These are phyloP conservation scores for Fusarium longipes DNA, from an alignment of 2,329 filamentous ascomycete genomes.

Conservation along the genomic window DNA sequence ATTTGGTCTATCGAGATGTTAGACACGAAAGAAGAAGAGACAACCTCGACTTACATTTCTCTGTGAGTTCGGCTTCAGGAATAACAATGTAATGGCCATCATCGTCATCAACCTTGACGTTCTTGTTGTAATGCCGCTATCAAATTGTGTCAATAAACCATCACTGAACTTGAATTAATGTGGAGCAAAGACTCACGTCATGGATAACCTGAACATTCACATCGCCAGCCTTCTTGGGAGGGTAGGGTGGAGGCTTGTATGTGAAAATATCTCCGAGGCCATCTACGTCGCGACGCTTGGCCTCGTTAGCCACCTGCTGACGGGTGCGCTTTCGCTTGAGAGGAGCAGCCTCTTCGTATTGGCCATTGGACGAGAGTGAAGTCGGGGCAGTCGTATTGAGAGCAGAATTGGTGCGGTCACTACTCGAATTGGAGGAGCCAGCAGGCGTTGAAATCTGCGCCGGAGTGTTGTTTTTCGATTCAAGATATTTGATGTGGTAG, in stretches of 20 bases:
- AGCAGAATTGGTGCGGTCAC: slow-evolving; percentile 82
- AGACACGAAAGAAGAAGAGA: neutral
- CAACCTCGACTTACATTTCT: slow-evolving; percentile 78
- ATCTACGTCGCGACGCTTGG: slow-evolving; percentile 80
- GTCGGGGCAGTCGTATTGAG: slow-evolving; percentile 90
- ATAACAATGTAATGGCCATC: slow-evolving; percentile 97
- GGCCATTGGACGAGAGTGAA: slow-evolving; percentile 72
- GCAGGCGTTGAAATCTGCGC: slow-evolving; percentile 73
- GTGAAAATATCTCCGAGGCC: slow-evolving; percentile 76
- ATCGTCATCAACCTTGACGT: slow-evolving; percentile 89
- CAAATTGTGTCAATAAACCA: slow-evolving; percentile 30
- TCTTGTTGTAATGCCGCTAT: slow-evolving; percentile 58
- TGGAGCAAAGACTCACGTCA: slow-evolving; percentile 65
- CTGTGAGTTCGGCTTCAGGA: slow-evolving; percentile 85
- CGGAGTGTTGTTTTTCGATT: slow-evolving; percentile 78
- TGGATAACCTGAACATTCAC: slow-evolving; percentile 72
- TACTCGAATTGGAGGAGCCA: slow-evolving; percentile 81
- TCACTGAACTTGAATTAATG: neutral
- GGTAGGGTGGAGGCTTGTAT: slow-evolving; percentile 88
- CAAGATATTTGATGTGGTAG: slow-evolving; percentile 77
- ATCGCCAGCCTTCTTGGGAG: slow-evolving; percentile 89
- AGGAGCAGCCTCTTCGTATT: slow-evolving; percentile 76
- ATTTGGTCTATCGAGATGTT: slow-evolving; percentile 76
- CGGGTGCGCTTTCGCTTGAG: slow-evolving; percentile 92
- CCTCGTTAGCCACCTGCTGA: slow-evolving; percentile 83